Evolutionary conservation across 331 rosid species (phyloP).

Genomic region (Telfairia occidentalis): DNA sequence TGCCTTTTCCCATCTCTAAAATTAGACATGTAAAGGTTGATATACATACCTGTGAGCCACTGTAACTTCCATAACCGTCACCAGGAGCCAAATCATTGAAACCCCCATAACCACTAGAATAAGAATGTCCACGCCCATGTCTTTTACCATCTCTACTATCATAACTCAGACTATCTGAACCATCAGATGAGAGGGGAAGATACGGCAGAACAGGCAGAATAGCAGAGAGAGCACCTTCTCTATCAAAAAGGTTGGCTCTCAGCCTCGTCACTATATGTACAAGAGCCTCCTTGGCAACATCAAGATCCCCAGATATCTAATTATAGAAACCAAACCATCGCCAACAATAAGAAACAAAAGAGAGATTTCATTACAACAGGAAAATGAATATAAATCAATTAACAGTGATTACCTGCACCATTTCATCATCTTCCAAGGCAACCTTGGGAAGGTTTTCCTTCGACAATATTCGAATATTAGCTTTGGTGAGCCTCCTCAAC

Average conservation of each 20-base stretch:
- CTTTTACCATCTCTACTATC: constrained; percentile 75
- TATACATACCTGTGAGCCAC: constrained; percentile 58
- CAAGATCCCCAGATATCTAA: constrained; percentile 90
- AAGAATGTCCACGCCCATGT: constrained; percentile 83
- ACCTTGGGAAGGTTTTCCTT: constrained; percentile 88
- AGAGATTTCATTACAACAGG: background rate
- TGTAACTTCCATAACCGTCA: constrained; percentile 71
- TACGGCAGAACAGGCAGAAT: constrained; percentile 84
- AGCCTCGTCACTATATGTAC: constrained; percentile 80
- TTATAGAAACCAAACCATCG: constrained; percentile 9
- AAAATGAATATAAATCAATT: background rate
- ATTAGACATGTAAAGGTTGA: constrained; percentile 2
- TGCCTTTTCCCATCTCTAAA: background rate
- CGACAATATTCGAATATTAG: constrained; percentile 76
- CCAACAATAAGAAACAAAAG: constrained; percentile 6
- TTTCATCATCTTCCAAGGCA: constrained; percentile 90
- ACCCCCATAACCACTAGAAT: constrained; percentile 70
- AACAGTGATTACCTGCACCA: constrained; percentile 72
- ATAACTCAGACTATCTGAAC: constrained; percentile 51
- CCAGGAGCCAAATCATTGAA: constrained; percentile 53
- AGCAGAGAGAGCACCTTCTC: constrained; percentile 76
- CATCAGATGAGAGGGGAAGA: constrained; percentile 67
- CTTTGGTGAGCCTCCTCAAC: constrained; percentile 86
- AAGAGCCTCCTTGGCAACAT: constrained; percentile 92
- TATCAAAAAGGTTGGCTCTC: constrained; percentile 84